These are phyloP conservation scores for Monilinia laxa DNA, from an alignment of 2,329 filamentous ascomycete species.

Conservation along the genomic window DNA sequence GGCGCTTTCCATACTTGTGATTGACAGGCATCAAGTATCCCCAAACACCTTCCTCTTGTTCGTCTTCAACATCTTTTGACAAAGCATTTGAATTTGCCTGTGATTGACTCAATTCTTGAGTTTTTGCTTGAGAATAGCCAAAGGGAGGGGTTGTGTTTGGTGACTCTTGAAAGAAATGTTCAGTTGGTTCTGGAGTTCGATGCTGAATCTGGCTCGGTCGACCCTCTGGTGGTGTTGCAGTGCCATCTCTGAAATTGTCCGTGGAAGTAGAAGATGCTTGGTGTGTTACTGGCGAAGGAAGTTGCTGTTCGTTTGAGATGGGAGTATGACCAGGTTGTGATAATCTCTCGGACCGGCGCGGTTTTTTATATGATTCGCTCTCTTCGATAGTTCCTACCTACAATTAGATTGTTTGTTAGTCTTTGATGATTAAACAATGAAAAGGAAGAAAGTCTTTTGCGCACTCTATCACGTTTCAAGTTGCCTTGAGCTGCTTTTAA, in stretches of 20 bases:
- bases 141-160: slow-evolving; percentile 49
- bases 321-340: slow-evolving; percentile 57
- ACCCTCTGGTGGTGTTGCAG: slow-evolving; percentile 66
- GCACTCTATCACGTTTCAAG: slow-evolving; percentile 21
- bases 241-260: slow-evolving; percentile 62
- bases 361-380: slow-evolving; percentile 64
- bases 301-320: slow-evolving; percentile 61
- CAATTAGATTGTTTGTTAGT: slow-evolving; percentile 14
- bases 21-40: slow-evolving; percentile 88
- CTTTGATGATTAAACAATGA: neutral
- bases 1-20: slow-evolving; percentile 61
- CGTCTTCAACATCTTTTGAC: slow-evolving; percentile 81
- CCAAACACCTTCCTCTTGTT: slow-evolving; percentile 77
- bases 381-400: slow-evolving; percentile 35
- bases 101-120: slow-evolving; percentile 57
- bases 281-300: slow-evolving; percentile 79
- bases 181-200: slow-evolving; percentile 42
- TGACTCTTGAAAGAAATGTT: slow-evolving; percentile 18
- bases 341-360: slow-evolving; percentile 73
- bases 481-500: neutral
- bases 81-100: slow-evolving; percentile 65
- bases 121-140: slow-evolving; percentile 37
- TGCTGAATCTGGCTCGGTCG: slow-evolving; percentile 53
- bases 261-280: slow-evolving; percentile 62
- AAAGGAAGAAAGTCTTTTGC: neutral